phyloP scores from a whole-genome alignment of 768 basidiomycete species.

The Sarcomyxa edulis region DNA sequence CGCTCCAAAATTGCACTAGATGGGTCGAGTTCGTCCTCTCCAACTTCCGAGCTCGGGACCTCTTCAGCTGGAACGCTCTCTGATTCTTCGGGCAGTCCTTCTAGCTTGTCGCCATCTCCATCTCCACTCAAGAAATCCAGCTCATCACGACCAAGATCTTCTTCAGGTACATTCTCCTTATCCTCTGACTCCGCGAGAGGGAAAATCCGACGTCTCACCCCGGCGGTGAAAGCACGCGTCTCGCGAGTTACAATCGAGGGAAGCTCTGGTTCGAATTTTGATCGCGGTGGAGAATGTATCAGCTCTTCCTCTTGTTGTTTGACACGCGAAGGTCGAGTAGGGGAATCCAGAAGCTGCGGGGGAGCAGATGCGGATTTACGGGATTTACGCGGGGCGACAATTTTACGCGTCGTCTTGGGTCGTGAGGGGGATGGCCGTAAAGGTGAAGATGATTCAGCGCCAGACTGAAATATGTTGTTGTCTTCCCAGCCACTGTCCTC shows the following conservation, averaged over 20 bases:
- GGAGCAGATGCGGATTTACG: slow-evolving; percentile 74
- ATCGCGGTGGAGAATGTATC: slow-evolving; percentile 44
- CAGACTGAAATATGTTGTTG: slow-evolving; percentile 86
- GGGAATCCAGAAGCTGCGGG: slow-evolving; percentile 44
- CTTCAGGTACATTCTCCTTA: background rate
- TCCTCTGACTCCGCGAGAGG: slow-evolving; percentile 4
- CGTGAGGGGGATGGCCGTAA: slow-evolving; percentile 53
- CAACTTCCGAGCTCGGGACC: slow-evolving; percentile 9
- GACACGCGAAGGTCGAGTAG: slow-evolving; percentile 30
- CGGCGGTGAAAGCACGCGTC: slow-evolving; percentile 15
- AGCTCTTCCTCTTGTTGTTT: slow-evolving; percentile 13
- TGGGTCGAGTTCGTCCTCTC: slow-evolving; percentile 17
- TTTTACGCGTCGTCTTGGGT: slow-evolving; percentile 36
- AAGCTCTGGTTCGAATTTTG: slow-evolving; percentile 51
- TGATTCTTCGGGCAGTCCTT: slow-evolving; percentile 9
- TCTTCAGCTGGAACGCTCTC: too few relatives aligned
- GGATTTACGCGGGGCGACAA: slow-evolving; percentile 38
- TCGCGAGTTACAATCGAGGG: slow-evolving; percentile 29
- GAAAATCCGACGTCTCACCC: slow-evolving; percentile 11
- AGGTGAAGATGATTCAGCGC: slow-evolving; percentile 85
- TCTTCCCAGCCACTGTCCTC: slow-evolving; percentile 89
- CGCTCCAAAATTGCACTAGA: slow-evolving; percentile 30
- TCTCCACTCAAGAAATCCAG: slow-evolving; percentile 11
- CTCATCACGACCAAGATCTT: slow-evolving; percentile 16
- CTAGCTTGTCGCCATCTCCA: slow-evolving; percentile 7